Percentiles rank a stretch among this genome's conserved stretches.
These are phyloP conservation scores for Coniochaeta sp. DNA, from an alignment of 2,329 filamentous ascomycete species.

Conservation along the genomic window DNA sequence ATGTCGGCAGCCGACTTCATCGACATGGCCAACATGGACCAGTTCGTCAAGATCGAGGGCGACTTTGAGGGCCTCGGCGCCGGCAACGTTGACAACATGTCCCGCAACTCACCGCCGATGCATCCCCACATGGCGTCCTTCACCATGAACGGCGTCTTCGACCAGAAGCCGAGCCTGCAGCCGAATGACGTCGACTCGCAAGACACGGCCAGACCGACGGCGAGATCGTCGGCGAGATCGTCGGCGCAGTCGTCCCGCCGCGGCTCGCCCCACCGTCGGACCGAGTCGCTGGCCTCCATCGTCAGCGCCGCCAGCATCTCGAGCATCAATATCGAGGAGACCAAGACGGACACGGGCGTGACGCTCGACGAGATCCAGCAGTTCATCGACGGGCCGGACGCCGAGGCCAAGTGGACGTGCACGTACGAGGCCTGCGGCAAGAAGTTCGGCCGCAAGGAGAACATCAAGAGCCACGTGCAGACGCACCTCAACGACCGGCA, in stretches of 20 bases:
- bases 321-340: conserved; percentile 57
- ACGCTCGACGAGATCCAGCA: conserved; percentile 76
- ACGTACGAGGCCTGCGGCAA: conserved; percentile 75
- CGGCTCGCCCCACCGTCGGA: conserved; percentile 41
- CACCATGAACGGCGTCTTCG: conserved; percentile 27
- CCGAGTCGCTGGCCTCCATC: conserved; percentile 52
- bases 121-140: conserved; percentile 38
- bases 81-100: conserved; percentile 35
- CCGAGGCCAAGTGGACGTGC: conserved; percentile 75
- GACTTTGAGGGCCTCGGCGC: conserved; percentile 23
- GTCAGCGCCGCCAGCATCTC: conserved; percentile 52
- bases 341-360: conserved; percentile 72
- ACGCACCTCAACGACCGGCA: conserved; percentile 95
- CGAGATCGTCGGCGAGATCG: background rate
- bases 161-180: conserved; percentile 32
- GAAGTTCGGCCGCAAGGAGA: conserved; percentile 93
- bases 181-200: conserved; percentile 18
- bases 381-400: conserved; percentile 66
- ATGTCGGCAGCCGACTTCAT: conserved; percentile 52
- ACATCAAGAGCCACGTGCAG: conserved; percentile 97
- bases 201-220: background rate
- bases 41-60: conserved; percentile 26
- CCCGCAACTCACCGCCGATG: conserved; percentile 46
- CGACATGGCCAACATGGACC: conserved; percentile 29
- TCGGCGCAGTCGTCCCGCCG: conserved; percentile 15